Percentiles rank a stretch among this genome's conserved stretches.
Conservation (phyloP, 179 eudicot species). For the Patellifolia procumbens region DNA sequence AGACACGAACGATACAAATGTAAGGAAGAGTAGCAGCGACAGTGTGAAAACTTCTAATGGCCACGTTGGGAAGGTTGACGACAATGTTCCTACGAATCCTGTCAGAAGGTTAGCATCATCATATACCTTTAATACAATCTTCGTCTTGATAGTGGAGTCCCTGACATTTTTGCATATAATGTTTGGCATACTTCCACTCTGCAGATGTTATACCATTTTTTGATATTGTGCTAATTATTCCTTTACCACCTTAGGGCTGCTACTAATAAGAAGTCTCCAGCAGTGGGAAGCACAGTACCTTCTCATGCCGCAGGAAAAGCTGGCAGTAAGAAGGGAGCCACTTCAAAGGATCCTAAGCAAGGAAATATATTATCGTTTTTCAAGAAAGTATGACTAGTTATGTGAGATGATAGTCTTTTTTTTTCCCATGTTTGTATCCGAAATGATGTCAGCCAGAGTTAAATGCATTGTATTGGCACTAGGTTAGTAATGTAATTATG, state of each 20-base stretch:
- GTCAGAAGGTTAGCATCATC: constrained; percentile 47
- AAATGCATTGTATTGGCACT: constrained; percentile 15
- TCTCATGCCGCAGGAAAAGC: constrained; percentile 61
- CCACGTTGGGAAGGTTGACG: constrained; percentile 31
- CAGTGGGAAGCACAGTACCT: constrained; percentile 50
- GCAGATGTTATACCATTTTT: neutral
- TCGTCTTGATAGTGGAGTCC: neutral
- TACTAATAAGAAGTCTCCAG: constrained; percentile 73
- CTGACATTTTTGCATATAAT: neutral
- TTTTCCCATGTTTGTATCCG: neutral
- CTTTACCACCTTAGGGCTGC: constrained; percentile 47
- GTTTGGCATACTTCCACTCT: neutral
- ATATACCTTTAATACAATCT: neutral
- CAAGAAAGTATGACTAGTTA: constrained; percentile 54
- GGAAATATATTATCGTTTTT: constrained; percentile 92
- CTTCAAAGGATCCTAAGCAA: constrained; percentile 86
- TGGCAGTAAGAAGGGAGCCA: constrained; percentile 74
- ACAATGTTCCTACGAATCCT: constrained; percentile 30
- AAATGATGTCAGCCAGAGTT: neutral
- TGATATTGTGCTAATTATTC: neutral
- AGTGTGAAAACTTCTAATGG: constrained; percentile 22
- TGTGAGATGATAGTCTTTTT: neutral
- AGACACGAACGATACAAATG: constrained; percentile 40
- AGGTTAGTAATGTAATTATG: constrained; percentile 18
- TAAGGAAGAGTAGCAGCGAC: constrained; percentile 29